Conservation (phyloP, 805 yeast genomes). For the Cyberlindnera xylosilytica region DNA sequence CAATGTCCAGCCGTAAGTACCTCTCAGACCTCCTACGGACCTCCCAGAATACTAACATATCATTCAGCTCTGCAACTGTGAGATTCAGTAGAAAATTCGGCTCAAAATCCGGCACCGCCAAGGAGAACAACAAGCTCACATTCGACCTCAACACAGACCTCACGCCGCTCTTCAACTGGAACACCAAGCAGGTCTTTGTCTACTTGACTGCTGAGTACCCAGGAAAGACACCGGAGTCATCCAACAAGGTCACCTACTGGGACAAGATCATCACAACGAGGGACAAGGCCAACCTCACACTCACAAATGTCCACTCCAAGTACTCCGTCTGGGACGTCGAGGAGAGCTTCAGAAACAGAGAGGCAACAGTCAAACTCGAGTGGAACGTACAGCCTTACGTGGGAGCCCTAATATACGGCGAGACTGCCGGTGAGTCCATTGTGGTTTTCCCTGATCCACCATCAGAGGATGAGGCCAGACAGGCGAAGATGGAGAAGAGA, state of each 20-base stretch:
- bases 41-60: constrained; percentile 20
- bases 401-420: constrained; percentile 76
- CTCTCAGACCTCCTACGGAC: no score
- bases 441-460: constrained; percentile 21
- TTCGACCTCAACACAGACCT: constrained; percentile 79
- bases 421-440: constrained; percentile 33
- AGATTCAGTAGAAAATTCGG: constrained; percentile 66
- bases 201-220: constrained; percentile 84
- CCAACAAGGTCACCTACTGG: constrained; percentile 83
- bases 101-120: constrained; percentile 59
- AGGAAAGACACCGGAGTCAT: constrained; percentile 34
- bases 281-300: constrained; percentile 54
- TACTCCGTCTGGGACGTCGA: constrained; percentile 88
- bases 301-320: constrained; percentile 58
- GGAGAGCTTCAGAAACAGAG: constrained; percentile 51
- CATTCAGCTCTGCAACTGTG: constrained; percentile 34
- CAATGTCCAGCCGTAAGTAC: constrained; percentile 32
- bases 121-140: constrained; percentile 67
- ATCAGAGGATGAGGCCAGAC: constrained; percentile 8
- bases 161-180: constrained; percentile 86
- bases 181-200: constrained; percentile 92
- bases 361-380: constrained; percentile 66
- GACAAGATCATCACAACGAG: constrained; percentile 68
- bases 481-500: constrained; percentile 15
- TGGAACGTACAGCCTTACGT: constrained; percentile 94